Percentiles rank a stretch among this genome's conserved stretches.
Conservation (phyloP, 2,329 filamentous ascomycete species). For the Fusarium sp. region DNA sequence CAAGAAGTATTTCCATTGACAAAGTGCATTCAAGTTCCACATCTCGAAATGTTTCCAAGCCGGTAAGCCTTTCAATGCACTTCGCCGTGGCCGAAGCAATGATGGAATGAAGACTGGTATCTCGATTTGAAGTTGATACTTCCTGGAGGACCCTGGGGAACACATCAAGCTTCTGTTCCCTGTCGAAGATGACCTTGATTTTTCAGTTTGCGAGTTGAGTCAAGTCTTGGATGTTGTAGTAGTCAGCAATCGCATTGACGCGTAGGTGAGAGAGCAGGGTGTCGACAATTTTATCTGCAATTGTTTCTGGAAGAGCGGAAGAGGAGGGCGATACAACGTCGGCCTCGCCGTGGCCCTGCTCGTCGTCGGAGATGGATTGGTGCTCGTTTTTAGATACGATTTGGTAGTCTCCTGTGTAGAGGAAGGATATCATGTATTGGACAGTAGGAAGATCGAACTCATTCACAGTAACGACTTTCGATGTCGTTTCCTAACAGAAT, state of each 20-base stretch:
- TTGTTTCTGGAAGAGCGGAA: accelerated
- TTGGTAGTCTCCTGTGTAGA: conserved; percentile 2
- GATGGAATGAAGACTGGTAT: accelerated
- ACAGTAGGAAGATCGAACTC: background rate
- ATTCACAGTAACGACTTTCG: background rate
- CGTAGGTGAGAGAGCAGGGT: background rate
- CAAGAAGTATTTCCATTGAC: accelerated
- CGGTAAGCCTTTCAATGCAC: background rate
- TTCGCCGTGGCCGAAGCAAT: background rate
- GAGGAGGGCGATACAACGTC: accelerated
- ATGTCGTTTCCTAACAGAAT: conserved; percentile 8
- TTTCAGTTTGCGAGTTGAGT: background rate
- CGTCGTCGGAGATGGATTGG: accelerated
- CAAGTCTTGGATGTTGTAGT: conserved; percentile 1
- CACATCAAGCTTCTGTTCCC: accelerated
- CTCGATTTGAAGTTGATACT: background rate
- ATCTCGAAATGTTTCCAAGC: background rate
- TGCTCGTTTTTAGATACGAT: background rate
- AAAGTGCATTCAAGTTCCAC: background rate
- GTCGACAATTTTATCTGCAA: background rate
- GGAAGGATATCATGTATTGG: background rate
- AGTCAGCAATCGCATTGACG: conserved; percentile 12
- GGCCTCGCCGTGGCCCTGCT: accelerated
- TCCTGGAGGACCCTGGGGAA: background rate
- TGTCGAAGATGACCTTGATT: background rate